Evolutionary conservation across 2,329 filamentous ascomycete species (phyloP), one percentile per base, ranked within the genome.

Genomic region (Sclerotinia sclerotiorum): DNA sequence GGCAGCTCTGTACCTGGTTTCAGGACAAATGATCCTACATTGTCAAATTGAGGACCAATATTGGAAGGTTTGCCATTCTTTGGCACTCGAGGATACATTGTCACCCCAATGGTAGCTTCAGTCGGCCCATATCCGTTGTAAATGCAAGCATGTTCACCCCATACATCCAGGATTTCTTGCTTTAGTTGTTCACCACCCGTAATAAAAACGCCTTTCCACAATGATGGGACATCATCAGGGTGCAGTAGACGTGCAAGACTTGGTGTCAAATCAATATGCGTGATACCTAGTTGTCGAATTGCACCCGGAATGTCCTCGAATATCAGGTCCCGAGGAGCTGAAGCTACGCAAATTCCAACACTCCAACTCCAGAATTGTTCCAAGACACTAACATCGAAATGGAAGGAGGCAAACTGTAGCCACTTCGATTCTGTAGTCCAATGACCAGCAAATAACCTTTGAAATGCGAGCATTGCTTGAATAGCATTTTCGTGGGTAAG

Each of bases 351-450:
- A 35, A 97, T 93, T 1, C 93, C 93, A 0, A 95, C 91, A 39
- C 90, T 93, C 94, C 94, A 97, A 69, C 90, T 95, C 93, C 93
- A 97, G 77, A 94, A 97, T 75, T 97, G 94, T 76, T 97, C 94
- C 0, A 97, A 83, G 0, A 97, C 91, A 1, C 92, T 95, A 5
- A 97, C 94, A 74, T 97, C 94, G 70, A 97, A 97, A 78, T 97
- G 94, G 68, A 97, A 92, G 0, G 93, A 94, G 1, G 94, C 94
- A 76, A 97, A 97, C 76, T 97, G 94, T 0, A 97, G 82, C 90
- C 93, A 97, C 69, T 90, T 87, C 0, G 93, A 96, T 0, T 85
- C 77, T 0, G 82, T 74, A 52, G 90, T 84, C 91, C 93, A 97
- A 74, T 92, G 90, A 0, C 85, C 87, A 6, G 80, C 79, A 76